Evolutionary conservation across 2,329 filamentous ascomycete species (phyloP).

Genomic region (Plectosphaerella cucumerina): DNA sequence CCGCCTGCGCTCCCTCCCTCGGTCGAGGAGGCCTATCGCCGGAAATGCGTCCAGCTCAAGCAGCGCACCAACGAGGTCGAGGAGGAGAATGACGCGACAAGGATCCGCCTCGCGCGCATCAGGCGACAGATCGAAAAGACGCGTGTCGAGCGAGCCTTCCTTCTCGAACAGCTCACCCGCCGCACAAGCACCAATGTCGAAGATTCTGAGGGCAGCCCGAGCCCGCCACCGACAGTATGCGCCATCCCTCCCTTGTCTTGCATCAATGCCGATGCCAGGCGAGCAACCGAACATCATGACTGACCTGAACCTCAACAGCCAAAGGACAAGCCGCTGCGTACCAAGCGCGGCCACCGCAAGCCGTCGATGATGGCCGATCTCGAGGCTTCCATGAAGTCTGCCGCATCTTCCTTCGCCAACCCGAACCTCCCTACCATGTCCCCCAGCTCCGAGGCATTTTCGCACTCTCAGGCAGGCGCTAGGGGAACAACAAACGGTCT

Average conservation of each 20-base stretch:
- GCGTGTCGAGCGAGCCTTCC: constrained; percentile 76
- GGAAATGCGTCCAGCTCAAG: constrained; percentile 94
- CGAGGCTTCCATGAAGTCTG: constrained; percentile 34
- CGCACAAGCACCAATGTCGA: constrained; percentile 72
- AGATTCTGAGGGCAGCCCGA: constrained; percentile 75
- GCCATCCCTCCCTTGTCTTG: not conserved
- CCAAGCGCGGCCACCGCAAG: constrained; percentile 69
- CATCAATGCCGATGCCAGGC: not conserved
- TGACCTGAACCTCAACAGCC: constrained; percentile 49
- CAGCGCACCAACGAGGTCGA: constrained; percentile 89
- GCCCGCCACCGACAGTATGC: constrained; percentile 73
- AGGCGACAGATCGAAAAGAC: constrained; percentile 87
- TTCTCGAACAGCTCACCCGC: constrained; percentile 68
- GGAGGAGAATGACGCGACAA: constrained; percentile 80
- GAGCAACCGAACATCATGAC: constrained; percentile 2
- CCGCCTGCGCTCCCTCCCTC: constrained; percentile 72
- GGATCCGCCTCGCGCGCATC: constrained; percentile 73
- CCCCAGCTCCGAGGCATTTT: constrained; percentile 49
- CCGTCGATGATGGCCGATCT: constrained; percentile 42
- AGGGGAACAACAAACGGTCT: constrained; percentile 32
- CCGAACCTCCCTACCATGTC: constrained; percentile 42
- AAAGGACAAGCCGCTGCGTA: constrained; percentile 72
- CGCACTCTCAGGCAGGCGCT: constrained; percentile 39
- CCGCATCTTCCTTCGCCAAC: constrained; percentile 35
- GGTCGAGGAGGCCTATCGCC: constrained; percentile 91